These are phyloP conservation scores for Colletotrichum truncatum DNA, from an alignment of 2,329 filamentous ascomycete genomes.

Conservation along the genomic window DNA sequence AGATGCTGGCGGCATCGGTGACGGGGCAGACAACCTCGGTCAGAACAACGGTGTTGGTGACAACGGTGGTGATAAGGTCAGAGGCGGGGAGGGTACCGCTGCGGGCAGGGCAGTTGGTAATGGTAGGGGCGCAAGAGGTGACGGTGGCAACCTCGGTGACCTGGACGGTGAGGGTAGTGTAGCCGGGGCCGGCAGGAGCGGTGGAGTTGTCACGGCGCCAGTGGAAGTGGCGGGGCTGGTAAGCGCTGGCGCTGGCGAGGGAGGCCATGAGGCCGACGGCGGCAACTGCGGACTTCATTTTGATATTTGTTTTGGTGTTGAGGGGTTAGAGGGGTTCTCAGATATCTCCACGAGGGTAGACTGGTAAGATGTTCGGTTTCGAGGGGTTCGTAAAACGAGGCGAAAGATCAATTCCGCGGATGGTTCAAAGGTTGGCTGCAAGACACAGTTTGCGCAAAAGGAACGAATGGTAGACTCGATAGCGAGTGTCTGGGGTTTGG, in stretches of 20 bases:
- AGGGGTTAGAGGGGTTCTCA: not conserved
- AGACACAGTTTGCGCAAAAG: slow-evolving; percentile 33
- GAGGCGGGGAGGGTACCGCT: slow-evolving; percentile 46
- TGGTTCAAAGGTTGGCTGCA: slow-evolving; percentile 25
- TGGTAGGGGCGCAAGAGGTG: slow-evolving; percentile 65
- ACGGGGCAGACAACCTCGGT: slow-evolving; percentile 57
- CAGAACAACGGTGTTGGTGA: slow-evolving; percentile 50
- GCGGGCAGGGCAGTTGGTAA: slow-evolving; percentile 63
- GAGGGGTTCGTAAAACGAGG: slow-evolving; percentile 22
- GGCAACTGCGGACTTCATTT: slow-evolving; percentile 58
- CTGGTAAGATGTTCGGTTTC: not conserved
- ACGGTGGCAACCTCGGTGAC: slow-evolving; percentile 65
- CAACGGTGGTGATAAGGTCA: slow-evolving; percentile 42
- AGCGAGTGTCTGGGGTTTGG: slow-evolving; percentile 19
- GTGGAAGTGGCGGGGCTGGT: slow-evolving; percentile 46
- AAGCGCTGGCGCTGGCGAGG: slow-evolving; percentile 51
- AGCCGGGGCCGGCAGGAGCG: slow-evolving; percentile 28
- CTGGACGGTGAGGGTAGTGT: slow-evolving; percentile 59
- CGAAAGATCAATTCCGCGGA: slow-evolving; percentile 33
- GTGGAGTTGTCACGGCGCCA: slow-evolving; percentile 33
- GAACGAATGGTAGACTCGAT: slow-evolving; percentile 26
- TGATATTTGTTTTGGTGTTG: slow-evolving; percentile 36
- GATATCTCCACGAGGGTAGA: slow-evolving; percentile 7
- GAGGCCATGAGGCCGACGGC: slow-evolving; percentile 55
- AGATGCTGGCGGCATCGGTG: slow-evolving; percentile 49